Evolutionary conservation across 192 early-diverging fungal species (phyloP), one percentile per base, ranked within the genome.

Genomic region (Entomortierella parvispora): DNA sequence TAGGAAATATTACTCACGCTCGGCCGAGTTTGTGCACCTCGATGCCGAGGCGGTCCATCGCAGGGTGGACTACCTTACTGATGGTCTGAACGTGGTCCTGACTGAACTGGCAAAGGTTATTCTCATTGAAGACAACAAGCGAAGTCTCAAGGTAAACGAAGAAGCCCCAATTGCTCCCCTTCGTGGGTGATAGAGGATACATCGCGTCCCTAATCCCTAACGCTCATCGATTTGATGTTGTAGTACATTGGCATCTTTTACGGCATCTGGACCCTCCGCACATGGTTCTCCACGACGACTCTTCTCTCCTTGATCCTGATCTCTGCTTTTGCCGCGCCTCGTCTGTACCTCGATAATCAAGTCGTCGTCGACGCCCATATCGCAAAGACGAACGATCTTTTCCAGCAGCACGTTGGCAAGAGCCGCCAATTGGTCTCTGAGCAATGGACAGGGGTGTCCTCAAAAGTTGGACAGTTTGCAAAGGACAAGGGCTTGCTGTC

Each of bases 241-340:
- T 69, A 74, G 74, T 77, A 44, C 42, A 77, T 77, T 20, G 74
- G 59, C 15, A 63, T 68, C 43, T 77, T 68, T 40, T 77, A 77
- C 18, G 48, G 47, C 15, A 31, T 77, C 61, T 77, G 74, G 74
- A 77, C 74, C 31, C 74, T 77, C 17, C 74, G 74, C 28, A 77
- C 60, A 25, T 77, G 74, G 74, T 77, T 77, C 55, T 62, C 74
- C 8, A 77, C 66, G 23, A 77, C 74, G 2, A 68, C 74, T 0
- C 65, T 77, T 0, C 49, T 77, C 28, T 49, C 63, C 26, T 44
- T 66, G 34, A 56, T 77, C 28, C 37, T 77, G 46, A 43, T 77
- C 40, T 68, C 65, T 11, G 37, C 68, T 31, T 77, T 77, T 23
- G 61, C 74, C 37, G 59, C 58, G 0, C 74, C 74, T 37, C 74